Evolutionary conservation across 208 protist species (phyloP), one percentile per base, ranked within the genome.

Genomic region (Crithidia bombi): DNA sequence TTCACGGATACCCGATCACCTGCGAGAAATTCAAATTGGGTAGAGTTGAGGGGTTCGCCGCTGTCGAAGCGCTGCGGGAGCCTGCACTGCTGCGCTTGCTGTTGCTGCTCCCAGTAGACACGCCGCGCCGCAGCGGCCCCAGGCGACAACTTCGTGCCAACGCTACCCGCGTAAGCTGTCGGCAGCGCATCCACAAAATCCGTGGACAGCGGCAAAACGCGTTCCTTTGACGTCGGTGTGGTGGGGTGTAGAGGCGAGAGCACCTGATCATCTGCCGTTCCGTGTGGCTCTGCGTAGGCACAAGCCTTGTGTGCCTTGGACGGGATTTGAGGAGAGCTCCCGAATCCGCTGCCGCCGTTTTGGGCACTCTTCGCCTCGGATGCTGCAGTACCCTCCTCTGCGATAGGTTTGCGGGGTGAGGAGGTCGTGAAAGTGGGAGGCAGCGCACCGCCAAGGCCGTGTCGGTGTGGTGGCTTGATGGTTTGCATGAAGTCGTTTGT

Each of bases 51-150:
- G 7, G 33, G 33, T 2, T 61, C 36, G n/a, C 23, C 38, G 21
- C 23, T 47, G 33, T 47, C 9, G 21, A n/a, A n/a, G n/a, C n/a
- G n/a, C n/a, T n/a, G n/a, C n/a, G n/a, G n/a, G n/a, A n/a, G n/a
- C n/a, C 55, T 47, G 35, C 25, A 39, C 11, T 44, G 47, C 15
- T 56, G 44, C 32, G 7, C 35, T 43, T 35, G 46, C 23, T 57
- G 62, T 50, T 64, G 57, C 52, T 75, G 59, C 55, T 75, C 70
- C 59, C 39, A 69, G 62, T 75, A 75, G 3, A 44, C 70, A 5
- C 61, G 61, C 19, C 70, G 54, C 25, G 70, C 70, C 4, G 70
- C 70, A 5, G 61, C 62, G 7, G 70, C 70, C 23, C 70, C 70
- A 3, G 70, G 70, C 23, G 70, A 75, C 41, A 75, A 44, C 39